Base-by-base conservation (phyloP, 768 basidiomycete species). In the Leccinum uliginosum region DNA sequence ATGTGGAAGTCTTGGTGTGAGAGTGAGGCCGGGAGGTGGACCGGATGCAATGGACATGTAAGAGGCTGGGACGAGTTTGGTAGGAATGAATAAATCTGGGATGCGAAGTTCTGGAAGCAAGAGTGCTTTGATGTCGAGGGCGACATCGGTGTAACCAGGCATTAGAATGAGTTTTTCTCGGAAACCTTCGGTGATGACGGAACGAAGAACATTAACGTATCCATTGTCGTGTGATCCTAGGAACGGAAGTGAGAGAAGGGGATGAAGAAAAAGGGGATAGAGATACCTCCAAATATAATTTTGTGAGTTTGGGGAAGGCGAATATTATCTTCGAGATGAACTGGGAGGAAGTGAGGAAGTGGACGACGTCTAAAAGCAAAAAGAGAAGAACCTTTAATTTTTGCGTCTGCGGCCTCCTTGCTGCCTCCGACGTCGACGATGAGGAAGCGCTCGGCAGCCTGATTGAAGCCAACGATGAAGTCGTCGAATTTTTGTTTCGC, bases 351-450 rank as follows among this genome's bases (percentile, higher is more conserved):
- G 55, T 65, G 54, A 67, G 64, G 44, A 48, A 40, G 48, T 9
- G 43, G 23, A 32, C 6, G 29, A 52, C 1, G 21, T 8, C 19
- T 26, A 35, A 14, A 26, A 52, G 27, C 0, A 14, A 52, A 46
- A 38, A 52, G 52, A 40, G 38, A 40, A 35, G 10, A 61, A 86
- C 88, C 84, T 78, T 86, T 87, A 67, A 89, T 81, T 72, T 89
- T 89, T 45, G 83, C 79, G 68, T 89, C 87, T 27, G 85, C 87
- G 4, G 83, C 85, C 75, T 89, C 87, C 72, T 89, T 89, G 50
- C 77, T 82, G 58, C 73, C 74, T 49, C 87, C 87, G 51, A 86
- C 86, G 69, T 89, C 87, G 30, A 86, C 77, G 72, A 89, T 82
- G 51, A 81, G 70, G 67, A 88, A 89, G 44, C 84, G 79, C 56